phyloP scores from a whole-genome alignment of 148 eudicot species.

The Talinum fruticosum region DNA sequence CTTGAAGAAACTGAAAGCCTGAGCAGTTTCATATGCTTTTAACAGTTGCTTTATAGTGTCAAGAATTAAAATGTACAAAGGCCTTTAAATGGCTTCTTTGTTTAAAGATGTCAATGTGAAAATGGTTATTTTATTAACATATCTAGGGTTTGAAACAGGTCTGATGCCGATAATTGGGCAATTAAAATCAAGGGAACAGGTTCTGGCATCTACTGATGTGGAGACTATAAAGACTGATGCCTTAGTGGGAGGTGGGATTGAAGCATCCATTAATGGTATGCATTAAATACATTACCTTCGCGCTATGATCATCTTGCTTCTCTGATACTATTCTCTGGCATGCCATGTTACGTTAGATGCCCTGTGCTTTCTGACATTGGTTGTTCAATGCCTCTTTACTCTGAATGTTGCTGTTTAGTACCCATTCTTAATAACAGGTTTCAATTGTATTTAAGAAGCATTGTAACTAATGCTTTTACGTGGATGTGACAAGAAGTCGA shows the following conservation, averaged over 20 bases:
- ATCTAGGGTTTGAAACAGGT: conserved; percentile 40
- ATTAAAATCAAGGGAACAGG: conserved; percentile 45
- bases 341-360: background rate
- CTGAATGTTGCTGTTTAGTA: background rate
- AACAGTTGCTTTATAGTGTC: background rate
- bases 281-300: background rate
- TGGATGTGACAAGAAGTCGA: background rate
- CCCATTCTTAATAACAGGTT: background rate
- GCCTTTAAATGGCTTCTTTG: conserved; percentile 7
- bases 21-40: background rate
- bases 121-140: conserved; percentile 8
- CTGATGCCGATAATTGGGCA: conserved; percentile 73
- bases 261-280: conserved; percentile 73
- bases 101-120: conserved; percentile 1
- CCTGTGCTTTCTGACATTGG: background rate
- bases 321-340: background rate
- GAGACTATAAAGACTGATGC: conserved; percentile 35
- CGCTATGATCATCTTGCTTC: background rate
- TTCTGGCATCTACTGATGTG: conserved; percentile 41
- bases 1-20: background rate
- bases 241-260: conserved; percentile 50
- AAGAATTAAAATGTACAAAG: background rate
- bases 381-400: background rate
- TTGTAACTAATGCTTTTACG: background rate
- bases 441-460: background rate